Evolutionary conservation across 352 stramenopile species (phyloP), one percentile per base, ranked within the genome.

Genomic region (Phytophthora capsici): DNA sequence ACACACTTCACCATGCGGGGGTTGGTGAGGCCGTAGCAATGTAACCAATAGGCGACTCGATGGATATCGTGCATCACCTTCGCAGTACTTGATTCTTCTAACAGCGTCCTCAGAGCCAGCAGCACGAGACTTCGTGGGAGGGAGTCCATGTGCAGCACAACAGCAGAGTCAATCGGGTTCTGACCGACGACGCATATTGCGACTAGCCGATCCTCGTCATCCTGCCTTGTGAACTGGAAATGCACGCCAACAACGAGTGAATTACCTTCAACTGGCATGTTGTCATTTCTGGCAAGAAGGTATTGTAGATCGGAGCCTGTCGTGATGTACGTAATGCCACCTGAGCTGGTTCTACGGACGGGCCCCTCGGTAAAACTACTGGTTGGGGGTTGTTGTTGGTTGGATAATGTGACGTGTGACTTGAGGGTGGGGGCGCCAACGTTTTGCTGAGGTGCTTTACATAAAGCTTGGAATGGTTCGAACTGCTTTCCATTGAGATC

Each of bases 1-100:
- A 73, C 25, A 22, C 44, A 43, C 25, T 76, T 73, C 7, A 45
- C 13, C 8, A 57, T 25, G 16, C n/a, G 28, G 2, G 19, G 25
- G n/a, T 47, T 22, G 2, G 5, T 28, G 4, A 51, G 17, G 4
- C 44, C 44, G 4, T 40, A 40, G 8, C 28, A 34, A 20, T 55
- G 45, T 3, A 63, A 44, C 4, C 9, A 63, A n/a, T 28, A 55
- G 0, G 60, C 50, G 8, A 37, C 60, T 17, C 60, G 51, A 20
- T 63, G 51, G 2, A 63, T 16, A 17, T 56, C 17, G 36, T 69
- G 37, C 51, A 69, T 52, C 2, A 63, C 60, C 22, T 69, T 69
- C 6, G 58, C 45, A 13, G n/a, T 69, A 4, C 4, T 17, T 8
- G 32, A 36, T 16, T 77, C 58, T 7, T 25, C 20, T 17, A 69